Evolutionary conservation across 176 grass and related monocot species (phyloP).

Genomic region (Carex pumila): DNA sequence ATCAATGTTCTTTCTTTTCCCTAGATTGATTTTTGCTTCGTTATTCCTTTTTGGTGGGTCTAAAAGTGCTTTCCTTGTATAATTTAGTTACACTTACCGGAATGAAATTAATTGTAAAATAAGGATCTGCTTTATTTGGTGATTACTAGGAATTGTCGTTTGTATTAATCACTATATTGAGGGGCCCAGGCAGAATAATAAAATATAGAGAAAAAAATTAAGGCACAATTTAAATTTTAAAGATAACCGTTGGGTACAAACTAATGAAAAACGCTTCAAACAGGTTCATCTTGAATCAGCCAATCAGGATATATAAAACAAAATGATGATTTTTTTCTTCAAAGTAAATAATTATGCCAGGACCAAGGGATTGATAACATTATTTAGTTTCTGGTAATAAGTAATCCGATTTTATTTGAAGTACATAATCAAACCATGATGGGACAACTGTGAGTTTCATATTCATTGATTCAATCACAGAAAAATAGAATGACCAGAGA

Average conservation of each 20-base stretch:
- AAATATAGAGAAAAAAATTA: background rate
- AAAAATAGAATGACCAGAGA: background rate
- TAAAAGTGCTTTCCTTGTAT: background rate
- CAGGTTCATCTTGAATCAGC: background rate
- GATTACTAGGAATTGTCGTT: background rate
- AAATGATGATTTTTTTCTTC: background rate
- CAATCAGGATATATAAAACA: background rate
- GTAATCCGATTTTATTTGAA: background rate
- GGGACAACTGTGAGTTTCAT: background rate
- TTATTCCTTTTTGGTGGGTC: background rate
- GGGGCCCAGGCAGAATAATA: background rate
- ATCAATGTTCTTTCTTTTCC: background rate
- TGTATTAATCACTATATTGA: background rate
- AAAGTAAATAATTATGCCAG: background rate
- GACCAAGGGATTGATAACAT: background rate
- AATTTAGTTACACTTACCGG: slow-evolving; percentile 4
- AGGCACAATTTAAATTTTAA: background rate
- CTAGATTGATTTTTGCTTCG: background rate
- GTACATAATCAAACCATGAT: background rate
- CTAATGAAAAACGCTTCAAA: background rate
- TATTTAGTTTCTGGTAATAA: background rate
- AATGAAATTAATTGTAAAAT: background rate
- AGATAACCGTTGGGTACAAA: background rate
- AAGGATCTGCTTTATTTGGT: slow-evolving; percentile 5
- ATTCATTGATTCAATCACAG: slow-evolving; percentile 3